Percentiles rank a stretch among this genome's conserved stretches.
phyloP scores from a whole-genome alignment of 371 early-diverging fungal genomes.

The Mortierella sp. region DNA sequence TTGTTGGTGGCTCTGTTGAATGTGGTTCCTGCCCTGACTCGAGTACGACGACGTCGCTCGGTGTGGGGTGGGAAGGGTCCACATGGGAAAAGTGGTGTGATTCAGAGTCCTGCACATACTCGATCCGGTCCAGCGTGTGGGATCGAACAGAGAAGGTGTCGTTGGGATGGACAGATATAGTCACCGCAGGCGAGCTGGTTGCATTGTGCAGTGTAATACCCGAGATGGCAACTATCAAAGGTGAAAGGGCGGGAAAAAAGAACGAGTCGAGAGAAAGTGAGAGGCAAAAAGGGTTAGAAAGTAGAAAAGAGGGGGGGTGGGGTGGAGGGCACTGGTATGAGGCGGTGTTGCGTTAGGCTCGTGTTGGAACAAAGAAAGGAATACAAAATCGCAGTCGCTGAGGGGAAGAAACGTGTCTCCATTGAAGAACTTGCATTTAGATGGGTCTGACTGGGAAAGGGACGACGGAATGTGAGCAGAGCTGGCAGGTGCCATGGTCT shows the following conservation, averaged over 20 bases:
- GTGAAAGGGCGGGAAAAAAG: not conserved
- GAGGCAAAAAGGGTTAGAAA: not conserved
- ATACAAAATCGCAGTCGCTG: no score
- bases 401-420: not conserved
- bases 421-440: constrained; percentile 35
- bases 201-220: constrained; percentile 49
- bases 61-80: not conserved
- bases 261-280: not conserved
- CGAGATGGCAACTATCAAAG: constrained; percentile 35
- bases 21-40: not conserved
- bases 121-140: constrained; percentile 35
- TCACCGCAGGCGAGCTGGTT: constrained; percentile 40
- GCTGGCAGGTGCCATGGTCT: constrained; percentile 26
- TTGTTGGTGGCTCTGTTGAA: not conserved
- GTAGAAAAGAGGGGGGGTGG: not conserved
- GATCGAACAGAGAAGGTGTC: constrained; percentile 37
- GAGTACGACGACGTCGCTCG: not conserved
- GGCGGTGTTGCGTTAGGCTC: no score
- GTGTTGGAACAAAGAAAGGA: no score
- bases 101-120: constrained; percentile 41
- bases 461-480: constrained; percentile 35
- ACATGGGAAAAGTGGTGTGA: not conserved
- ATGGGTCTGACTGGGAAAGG: constrained; percentile 28
- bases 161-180: constrained; percentile 19
- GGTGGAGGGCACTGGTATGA: no score